Evolutionary conservation across 345 rosid genomes (phyloP), one percentile per base, ranked within the genome.

Genomic region (Carallia brachiata): DNA sequence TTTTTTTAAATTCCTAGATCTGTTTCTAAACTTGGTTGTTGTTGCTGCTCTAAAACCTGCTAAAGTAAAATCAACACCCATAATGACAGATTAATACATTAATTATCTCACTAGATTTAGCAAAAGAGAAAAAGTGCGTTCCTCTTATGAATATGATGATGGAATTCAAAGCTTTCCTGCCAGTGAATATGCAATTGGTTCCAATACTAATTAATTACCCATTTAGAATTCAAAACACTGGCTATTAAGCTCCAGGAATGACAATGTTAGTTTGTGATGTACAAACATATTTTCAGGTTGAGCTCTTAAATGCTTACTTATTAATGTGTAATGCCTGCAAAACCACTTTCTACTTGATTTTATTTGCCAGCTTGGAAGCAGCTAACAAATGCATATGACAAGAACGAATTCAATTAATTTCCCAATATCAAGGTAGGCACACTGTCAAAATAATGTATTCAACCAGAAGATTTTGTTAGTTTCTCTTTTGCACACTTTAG

Each of bases 191-290:
- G 77, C 66, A 65, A 36, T 73, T 15, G 39, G 55, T 62, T 64
- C 69, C 58, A 77, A 73, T 77, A 81, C 61, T 36, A 36, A 27
- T 10, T 67, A 63, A n/a, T 18, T 19, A 23, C 66, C 78, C 5
- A 8, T 52, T 48, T 83, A 65, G 23, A 78, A 65, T 61, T 60
- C 56, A 58, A 65, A 59, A 36, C 31, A 19, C 52, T 66, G 78
- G 73, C 58, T 57, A 69, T 75, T 85, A 75, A 72, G 78, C 69
- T 75, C 89, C 80, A 34, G 75, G n/a, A n/a, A n/a, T n/a, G n/a
- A n/a, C n/a, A n/a, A n/a, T n/a, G n/a, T n/a, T n/a, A n/a, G n/a
- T n/a, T 75, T 66, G 58, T 69, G 72, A 72, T 80, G 66, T 34
- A 66, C 79, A 69, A 63, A 72, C 66, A 23, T 48, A 78, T 61